A percentile compares a stretch with the other conserved stretches of the same genome.
Conservation (phyloP, 2,329 filamentous ascomycete species). For the Trichoderma arundinaceum region DNA sequence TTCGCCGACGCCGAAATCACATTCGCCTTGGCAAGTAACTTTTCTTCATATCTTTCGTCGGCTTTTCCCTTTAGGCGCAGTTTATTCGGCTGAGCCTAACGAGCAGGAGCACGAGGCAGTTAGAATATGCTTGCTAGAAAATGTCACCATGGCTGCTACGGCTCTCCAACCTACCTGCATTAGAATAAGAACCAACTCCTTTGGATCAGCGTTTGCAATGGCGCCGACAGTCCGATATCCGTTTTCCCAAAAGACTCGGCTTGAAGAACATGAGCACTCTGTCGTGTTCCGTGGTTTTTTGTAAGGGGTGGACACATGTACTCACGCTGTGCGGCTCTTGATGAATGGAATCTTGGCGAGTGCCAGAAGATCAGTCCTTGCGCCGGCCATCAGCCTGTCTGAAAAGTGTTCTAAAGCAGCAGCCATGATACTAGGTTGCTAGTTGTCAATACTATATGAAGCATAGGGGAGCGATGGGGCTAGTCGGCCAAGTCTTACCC, state of each 20-base stretch:
- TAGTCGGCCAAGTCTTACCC: slow-evolving; percentile 47
- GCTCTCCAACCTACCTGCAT: slow-evolving; percentile 60
- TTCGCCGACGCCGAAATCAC: slow-evolving; percentile 72
- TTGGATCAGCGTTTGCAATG: slow-evolving; percentile 71
- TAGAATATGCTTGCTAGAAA: neutral
- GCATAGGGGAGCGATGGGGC: neutral
- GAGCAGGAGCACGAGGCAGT: neutral
- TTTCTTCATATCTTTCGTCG: slow-evolving; percentile 65
- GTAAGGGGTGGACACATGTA: neutral
- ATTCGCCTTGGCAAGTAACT: slow-evolving; percentile 69
- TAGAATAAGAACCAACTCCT: slow-evolving; percentile 72
- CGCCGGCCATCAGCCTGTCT: slow-evolving; percentile 74
- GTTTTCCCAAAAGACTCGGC: slow-evolving; percentile 73
- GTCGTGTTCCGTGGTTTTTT: neutral
- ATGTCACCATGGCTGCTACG: neutral
- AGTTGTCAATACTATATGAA: slow-evolving; percentile 11
- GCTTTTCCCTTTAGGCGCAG: slow-evolving; percentile 59
- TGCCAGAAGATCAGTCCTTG: slow-evolving; percentile 71
- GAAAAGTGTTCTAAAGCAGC: slow-evolving; percentile 77
- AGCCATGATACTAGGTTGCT: slow-evolving; percentile 62
- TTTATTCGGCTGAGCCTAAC: slow-evolving; percentile 70
- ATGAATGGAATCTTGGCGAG: slow-evolving; percentile 75
- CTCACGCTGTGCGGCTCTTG: slow-evolving; percentile 73
- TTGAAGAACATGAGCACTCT: slow-evolving; percentile 30
- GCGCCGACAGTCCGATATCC: slow-evolving; percentile 71